Evolutionary conservation across 106 monocot species (phyloP).

Genomic region (Phalaenopsis equestris): DNA sequence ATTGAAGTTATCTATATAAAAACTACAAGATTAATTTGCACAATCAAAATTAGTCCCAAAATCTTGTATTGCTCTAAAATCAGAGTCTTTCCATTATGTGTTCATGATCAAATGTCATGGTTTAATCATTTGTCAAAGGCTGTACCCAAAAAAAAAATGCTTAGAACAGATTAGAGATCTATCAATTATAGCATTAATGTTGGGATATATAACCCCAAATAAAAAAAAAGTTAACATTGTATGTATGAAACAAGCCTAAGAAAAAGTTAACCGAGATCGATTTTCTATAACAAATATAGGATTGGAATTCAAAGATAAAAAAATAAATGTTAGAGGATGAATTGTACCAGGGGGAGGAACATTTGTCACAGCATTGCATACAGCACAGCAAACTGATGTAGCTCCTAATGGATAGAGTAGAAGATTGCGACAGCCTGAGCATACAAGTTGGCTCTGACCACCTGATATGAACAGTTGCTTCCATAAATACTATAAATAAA

Average conservation of each 20-base stretch:
- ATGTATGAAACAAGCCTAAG: neutral
- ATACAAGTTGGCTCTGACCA: slow-evolving; percentile 78
- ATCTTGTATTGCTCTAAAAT: too few relatives aligned
- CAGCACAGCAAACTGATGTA: slow-evolving; percentile 76
- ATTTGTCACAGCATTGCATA: slow-evolving; percentile 71
- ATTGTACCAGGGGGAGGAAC: slow-evolving; percentile 73
- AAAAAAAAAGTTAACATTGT: neutral
- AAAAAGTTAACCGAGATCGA: neutral
- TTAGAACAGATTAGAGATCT: too few relatives aligned
- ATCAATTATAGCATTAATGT: neutral
- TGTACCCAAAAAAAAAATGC: too few relatives aligned
- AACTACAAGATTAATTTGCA: too few relatives aligned
- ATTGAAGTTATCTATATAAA: too few relatives aligned
- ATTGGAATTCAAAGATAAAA: neutral
- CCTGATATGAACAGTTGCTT: slow-evolving; percentile 18
- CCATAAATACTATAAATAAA: neutral
- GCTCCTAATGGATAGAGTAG: slow-evolving; percentile 81
- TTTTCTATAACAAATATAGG: neutral
- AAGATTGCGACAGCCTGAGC: slow-evolving; percentile 80
- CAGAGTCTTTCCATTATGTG: too few relatives aligned
- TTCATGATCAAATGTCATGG: too few relatives aligned
- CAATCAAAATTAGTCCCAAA: too few relatives aligned
- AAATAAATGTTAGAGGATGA: neutral
- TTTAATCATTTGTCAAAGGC: too few relatives aligned
- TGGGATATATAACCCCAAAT: neutral